Base-by-base conservation (phyloP, 257 asterid genomes). In the Linderniella brevidens region DNA sequence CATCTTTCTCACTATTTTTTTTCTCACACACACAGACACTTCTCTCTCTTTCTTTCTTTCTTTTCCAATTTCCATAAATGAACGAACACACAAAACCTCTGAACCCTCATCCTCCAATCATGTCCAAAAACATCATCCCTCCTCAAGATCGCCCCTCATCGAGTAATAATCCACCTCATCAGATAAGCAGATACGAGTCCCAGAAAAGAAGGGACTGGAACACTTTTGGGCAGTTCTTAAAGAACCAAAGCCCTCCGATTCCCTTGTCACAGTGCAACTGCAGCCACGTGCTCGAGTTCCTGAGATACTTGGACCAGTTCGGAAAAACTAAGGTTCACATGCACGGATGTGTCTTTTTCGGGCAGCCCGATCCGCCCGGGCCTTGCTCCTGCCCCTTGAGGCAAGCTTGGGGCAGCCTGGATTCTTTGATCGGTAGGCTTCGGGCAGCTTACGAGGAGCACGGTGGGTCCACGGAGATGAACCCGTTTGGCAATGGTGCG, bases 391-490 rank as follows among this genome's bases (percentile, higher is more conserved):
- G 92, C 59, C 92, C 92, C 2, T 48, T 76, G n/a, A 67, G 77
- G 54, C 85, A 78, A 65, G 90, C 90, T 8, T 78, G 90, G 90
- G 90, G 85, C 13, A 75, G 85, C 61, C 71, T 78, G 0, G 85
- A 78, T 1, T 84, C 90, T 0, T 71, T 78, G 25, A 75, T 79
- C 38, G 92, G 92, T 19, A 52, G 92, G 58, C 85, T 80, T 1
- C 73, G 93, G 0, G 93, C 93, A 0, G 93, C 93, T 65, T 80
- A 77, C 9, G 93, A 80, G 51, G 93, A 80, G 71, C 74, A 80
- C 62, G 93, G 93, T 0, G 93, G 93, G 6, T 66, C 79, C 17
- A 77, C 77, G 1, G 93, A 77, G 62, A 74, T 35, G 25, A 80
- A 80, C 65, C 93, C 88, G 6, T 80, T 80, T 17, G 93, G 87